Evolutionary conservation across 1,139 yeast species (phyloP).

Genomic region (Lodderomyces beijingensis): DNA sequence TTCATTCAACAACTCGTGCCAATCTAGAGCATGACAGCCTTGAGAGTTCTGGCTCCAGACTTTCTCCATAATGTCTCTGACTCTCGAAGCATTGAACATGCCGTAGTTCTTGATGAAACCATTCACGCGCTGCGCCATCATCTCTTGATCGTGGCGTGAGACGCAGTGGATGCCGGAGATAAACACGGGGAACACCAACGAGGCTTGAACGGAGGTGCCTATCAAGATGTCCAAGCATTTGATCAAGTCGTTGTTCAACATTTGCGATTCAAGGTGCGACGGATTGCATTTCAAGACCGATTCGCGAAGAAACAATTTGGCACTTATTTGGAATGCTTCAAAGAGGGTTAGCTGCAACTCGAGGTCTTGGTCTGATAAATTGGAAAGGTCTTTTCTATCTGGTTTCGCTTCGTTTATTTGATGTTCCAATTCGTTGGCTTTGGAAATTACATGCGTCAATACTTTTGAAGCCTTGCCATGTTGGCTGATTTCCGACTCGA

Average conservation of each 20-base stretch:
- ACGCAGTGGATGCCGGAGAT: conserved; percentile 72
- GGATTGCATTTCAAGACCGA: conserved; percentile 60
- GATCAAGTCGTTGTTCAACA: conserved; percentile 50
- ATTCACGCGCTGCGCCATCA: conserved; percentile 51
- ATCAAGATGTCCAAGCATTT: conserved; percentile 59
- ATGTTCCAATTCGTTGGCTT: conserved; percentile 44
- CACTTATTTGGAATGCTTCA: conserved; percentile 68
- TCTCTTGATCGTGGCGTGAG: conserved; percentile 41
- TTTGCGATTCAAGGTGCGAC: conserved; percentile 60
- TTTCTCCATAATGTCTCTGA: conserved; percentile 54
- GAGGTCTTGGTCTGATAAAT: conserved; percentile 49
- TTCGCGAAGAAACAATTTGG: conserved; percentile 64
- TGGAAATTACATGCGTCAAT: conserved; percentile 24
- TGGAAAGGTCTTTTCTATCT: conserved; percentile 43
- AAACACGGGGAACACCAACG: conserved; percentile 71
- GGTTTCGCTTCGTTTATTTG: conserved; percentile 54
- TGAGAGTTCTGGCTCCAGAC: conserved; percentile 38
- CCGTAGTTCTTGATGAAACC: conserved; percentile 57
- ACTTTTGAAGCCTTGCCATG: conserved; percentile 23
- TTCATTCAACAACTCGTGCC: conserved; percentile 62
- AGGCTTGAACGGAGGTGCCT: conserved; percentile 66
- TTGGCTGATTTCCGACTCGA: conserved; percentile 22
- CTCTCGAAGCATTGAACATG: conserved; percentile 63
- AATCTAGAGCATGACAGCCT: conserved; percentile 47
- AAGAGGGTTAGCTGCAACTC: conserved; percentile 67